Percentiles rank a stretch among this genome's conserved stretches.
These are phyloP conservation scores for Amylocarpus encephaloides DNA, from an alignment of 2,329 filamentous ascomycete genomes.

Conservation along the genomic window DNA sequence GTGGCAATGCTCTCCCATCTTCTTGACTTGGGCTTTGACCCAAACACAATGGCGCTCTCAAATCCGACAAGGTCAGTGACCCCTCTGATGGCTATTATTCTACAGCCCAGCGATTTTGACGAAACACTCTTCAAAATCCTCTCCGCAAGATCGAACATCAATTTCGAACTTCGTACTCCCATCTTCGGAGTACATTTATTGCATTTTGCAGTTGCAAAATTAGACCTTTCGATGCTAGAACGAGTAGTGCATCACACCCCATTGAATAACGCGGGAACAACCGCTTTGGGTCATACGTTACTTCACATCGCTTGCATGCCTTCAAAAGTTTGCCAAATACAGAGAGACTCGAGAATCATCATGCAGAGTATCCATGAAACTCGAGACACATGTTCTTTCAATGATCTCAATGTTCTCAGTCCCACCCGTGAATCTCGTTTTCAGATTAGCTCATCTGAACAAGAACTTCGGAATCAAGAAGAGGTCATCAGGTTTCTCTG, in stretches of 20 bases:
- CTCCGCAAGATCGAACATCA: constrained; percentile 7
- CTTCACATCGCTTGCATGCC: constrained; percentile 21
- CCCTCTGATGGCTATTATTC: constrained; percentile 17
- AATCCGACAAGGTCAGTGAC: constrained; percentile 18
- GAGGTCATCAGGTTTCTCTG: constrained; percentile 13
- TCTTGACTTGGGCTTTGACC: constrained; percentile 15
- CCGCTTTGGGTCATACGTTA: constrained; percentile 20
- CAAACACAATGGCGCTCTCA: constrained; percentile 18
- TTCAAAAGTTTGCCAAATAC: constrained; percentile 6
- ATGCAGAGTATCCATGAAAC: constrained; percentile 18
- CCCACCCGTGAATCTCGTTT: neutral
- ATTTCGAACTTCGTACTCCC: constrained; percentile 16
- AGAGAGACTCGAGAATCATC: constrained; percentile 10
- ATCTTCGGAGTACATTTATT: constrained; percentile 18
- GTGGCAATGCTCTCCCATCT: constrained; percentile 12
- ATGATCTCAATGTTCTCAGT: constrained; percentile 4
- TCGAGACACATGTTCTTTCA: constrained; percentile 13
- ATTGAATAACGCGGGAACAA: constrained; percentile 13
- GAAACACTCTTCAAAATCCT: constrained; percentile 14
- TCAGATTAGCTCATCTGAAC: neutral
- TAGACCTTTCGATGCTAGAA: constrained; percentile 16
- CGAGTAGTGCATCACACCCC: constrained; percentile 7
- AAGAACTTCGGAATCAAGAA: constrained; percentile 2
- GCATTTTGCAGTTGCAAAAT: constrained; percentile 18
- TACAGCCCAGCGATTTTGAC: constrained; percentile 10